Evolutionary conservation across 169 alveolate species (phyloP), one percentile per base, ranked within the genome.

Genomic region (Cryptosporidium baileyi): DNA sequence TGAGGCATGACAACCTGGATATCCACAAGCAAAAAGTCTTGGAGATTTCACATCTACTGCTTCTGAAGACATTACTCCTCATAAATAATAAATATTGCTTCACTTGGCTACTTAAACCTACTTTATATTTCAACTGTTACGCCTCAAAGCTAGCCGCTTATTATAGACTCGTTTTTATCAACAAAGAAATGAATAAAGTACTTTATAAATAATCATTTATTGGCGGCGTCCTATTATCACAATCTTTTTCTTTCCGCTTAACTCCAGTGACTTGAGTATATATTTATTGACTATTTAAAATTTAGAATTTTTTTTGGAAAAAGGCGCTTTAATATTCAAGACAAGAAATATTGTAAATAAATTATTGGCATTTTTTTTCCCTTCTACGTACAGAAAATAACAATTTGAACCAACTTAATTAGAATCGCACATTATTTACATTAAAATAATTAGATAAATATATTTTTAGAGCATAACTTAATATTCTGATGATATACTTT

Each of bases 1-100:
- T 24, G 85, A 74, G 49, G 85, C 85, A 74, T 74, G 85, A 57
- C 85, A 74, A 19, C 85, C 85, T 28, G 85, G 85, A 57, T 74
- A 74, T 51, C 67, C 85, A 74, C 85, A 74, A 74, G 85, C 67
- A 59, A 74, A 74, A 40, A 74, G 60, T 74, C 85, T 74, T 59
- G 85, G 65, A 51, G 85, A 74, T 74, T 74, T 74, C 85, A 57
- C 85, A 74, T 74, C 85, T 57, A 74, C 65, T 54, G 74, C 49
- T 74, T 74, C 85, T 57, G 85, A 74, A 74, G 85, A 74, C 85
- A 74, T 74, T 74, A 74, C 85, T 74, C 74, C 40, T 57, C 85
- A 74, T 74, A 74, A 74, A 74, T 74, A 74, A 59, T 32, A 28
- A 74, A 54, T 63, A 74, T 17, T 74, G 38, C 22, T 47, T 65